Evolutionary conservation across 768 basidiomycete species (phyloP), one percentile per base, ranked within the genome.

Genomic region (Pulveroboletus sp.): DNA sequence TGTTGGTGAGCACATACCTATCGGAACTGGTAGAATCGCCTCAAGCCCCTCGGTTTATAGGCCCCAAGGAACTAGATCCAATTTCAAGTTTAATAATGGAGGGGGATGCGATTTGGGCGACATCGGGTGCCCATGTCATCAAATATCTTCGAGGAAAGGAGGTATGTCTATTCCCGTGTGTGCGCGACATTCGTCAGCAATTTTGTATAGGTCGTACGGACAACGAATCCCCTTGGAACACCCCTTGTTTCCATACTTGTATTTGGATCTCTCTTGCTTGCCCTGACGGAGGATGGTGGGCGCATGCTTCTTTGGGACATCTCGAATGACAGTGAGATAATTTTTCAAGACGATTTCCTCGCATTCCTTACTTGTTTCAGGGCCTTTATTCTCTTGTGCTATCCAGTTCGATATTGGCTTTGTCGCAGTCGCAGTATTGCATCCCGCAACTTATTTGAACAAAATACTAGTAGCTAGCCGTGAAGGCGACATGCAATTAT

Each of bases 361-460:
- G 17, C 21, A 25, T n/a, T 29, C 23, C 47, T 61, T 13, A 63
- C 36, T 48, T 48, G 32, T 23, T 34, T 43, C 17, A 62, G 63
- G 51, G 23, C 64, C 43, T 19, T 55, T 46, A 38, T 47, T 58
- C 17, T 49, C 84, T 42, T 74, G 78, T 4, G 80, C 80, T 4
- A 80, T 98, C 40, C 75, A 82, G 36, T 95, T 99, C 59, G 88
- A 93, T 41, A 61, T 79, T 7, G 82, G 79, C 17, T 98, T 98
- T 66, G 86, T 84, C 2, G 94, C 94, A n/a, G 87, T 82, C 5
- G 77, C 76, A 23, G 72, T 97, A 36, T 75, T 97, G 6, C 97
- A 99, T 64, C 97, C 97, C 3, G 86, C 93, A 1, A 98, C 97
- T 12, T 98, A 98, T 68, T 68, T 99, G 43, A 98, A 99, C 74